Conservation (phyloP, 345 rosid species). For the Citrus maxima region DNA sequence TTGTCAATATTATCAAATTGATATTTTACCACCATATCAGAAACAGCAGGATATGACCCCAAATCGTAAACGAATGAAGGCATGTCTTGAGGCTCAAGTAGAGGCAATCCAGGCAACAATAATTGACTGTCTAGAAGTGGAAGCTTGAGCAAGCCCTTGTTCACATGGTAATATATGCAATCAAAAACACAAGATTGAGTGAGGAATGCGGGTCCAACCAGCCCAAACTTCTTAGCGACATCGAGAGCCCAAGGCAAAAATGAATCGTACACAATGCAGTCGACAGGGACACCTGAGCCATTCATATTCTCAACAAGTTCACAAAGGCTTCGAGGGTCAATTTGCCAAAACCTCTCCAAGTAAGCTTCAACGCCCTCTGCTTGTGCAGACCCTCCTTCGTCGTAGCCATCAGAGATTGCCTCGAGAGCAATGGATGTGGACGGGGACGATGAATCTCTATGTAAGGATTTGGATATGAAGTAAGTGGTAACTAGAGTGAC, state of each 20-base stretch:
- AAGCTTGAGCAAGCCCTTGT: slow-evolving; percentile 17
- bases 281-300: slow-evolving; percentile 4
- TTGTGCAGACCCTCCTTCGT: slow-evolving; percentile 1
- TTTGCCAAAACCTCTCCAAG: slow-evolving; percentile 4
- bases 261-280: slow-evolving; percentile 23
- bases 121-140: slow-evolving; percentile 8
- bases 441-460: not conserved
- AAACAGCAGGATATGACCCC: slow-evolving; percentile 23
- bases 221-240: slow-evolving; percentile 29
- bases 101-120: slow-evolving; percentile 28
- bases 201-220: slow-evolving; percentile 20
- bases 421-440: not conserved
- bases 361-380: slow-evolving; percentile 4
- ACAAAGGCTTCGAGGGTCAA: slow-evolving; percentile 18
- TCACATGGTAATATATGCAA: slow-evolving; percentile 27
- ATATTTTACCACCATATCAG: not conserved
- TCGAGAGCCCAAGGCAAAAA: slow-evolving; percentile 31
- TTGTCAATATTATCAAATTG: slow-evolving; percentile 28
- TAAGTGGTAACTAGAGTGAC: slow-evolving; percentile 6
- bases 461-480: slow-evolving; percentile 14
- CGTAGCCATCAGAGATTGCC: slow-evolving; percentile 32
- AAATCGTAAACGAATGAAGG: slow-evolving; percentile 23
- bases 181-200: slow-evolving; percentile 39
- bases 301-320: not conserved
- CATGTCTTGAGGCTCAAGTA: slow-evolving; percentile 18